A percentile compares a stretch with the other conserved stretches of the same genome.
These are phyloP conservation scores for Russula virescens DNA, from an alignment of 768 basidiomycete species.

Conservation along the genomic window DNA sequence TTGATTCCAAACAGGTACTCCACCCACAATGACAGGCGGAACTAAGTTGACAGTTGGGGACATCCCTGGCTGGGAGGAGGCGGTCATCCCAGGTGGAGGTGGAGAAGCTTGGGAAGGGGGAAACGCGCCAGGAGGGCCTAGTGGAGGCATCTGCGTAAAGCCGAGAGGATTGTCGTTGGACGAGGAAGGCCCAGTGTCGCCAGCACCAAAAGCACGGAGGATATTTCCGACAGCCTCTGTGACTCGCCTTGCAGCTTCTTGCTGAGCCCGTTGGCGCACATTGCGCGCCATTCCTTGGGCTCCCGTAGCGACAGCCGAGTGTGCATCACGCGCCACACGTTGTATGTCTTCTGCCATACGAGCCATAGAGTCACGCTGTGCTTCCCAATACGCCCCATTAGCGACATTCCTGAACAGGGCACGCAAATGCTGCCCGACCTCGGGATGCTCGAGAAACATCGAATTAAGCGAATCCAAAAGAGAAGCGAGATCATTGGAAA, in stretches of 20 bases:
- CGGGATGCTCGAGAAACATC: constrained; percentile 61
- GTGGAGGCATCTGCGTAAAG: not conserved
- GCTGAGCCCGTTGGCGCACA: constrained; percentile 47
- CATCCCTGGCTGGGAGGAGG: not conserved
- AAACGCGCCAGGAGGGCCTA: not conserved
- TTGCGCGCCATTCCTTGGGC: constrained; percentile 33
- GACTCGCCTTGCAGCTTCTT: constrained; percentile 58
- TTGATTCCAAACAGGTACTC: constrained; percentile 17
- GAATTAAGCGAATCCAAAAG: constrained; percentile 51
- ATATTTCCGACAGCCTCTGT: constrained; percentile 58
- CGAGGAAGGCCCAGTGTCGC: not conserved
- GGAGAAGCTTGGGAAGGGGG: not conserved
- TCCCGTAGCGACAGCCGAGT: constrained; percentile 33
- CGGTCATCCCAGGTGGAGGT: not conserved
- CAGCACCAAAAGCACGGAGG: constrained; percentile 46
- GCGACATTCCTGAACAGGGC: constrained; percentile 57
- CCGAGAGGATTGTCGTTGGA: not conserved
- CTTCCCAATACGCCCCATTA: constrained; percentile 63
- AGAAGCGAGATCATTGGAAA: constrained; percentile 59
- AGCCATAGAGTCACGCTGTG: constrained; percentile 54
- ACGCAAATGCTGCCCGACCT: constrained; percentile 61
- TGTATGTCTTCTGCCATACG: constrained; percentile 52
- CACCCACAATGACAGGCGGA: not conserved
- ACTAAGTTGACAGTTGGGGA: not conserved
- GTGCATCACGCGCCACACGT: constrained; percentile 37